phyloP scores from a whole-genome alignment of 257 asterid genomes.

The Jacaranda copaia region DNA sequence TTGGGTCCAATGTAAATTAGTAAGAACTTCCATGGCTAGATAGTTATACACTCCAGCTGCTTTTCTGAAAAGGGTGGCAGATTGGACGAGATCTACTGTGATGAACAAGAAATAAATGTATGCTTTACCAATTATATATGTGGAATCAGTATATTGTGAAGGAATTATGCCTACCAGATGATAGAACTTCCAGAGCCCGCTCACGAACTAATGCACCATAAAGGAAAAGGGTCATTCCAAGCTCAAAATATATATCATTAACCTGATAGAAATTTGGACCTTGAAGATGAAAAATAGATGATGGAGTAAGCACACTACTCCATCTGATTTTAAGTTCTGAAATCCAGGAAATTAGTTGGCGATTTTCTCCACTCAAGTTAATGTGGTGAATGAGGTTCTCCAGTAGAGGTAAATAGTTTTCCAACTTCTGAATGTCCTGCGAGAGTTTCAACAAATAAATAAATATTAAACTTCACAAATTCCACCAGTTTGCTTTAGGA shows the following conservation, averaged over 20 bases:
- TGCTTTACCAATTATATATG: not conserved
- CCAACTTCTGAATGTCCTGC: conserved; percentile 75
- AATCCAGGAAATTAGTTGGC: conserved; percentile 39
- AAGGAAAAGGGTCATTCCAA: conserved; percentile 60
- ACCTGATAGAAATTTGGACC: conserved; percentile 56
- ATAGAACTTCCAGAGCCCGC: conserved; percentile 57
- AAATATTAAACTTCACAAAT: conserved; percentile 17
- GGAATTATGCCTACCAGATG: conserved; percentile 46
- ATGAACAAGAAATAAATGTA: conserved; percentile 13
- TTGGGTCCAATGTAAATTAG: conserved; percentile 18
- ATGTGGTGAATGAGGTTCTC: conserved; percentile 57
- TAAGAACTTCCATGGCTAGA: conserved; percentile 52
- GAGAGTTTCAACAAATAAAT: conserved; percentile 24
- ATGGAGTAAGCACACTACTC: conserved; percentile 57
- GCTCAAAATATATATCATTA: conserved; percentile 54
- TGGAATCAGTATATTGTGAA: not conserved
- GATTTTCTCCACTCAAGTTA: conserved; percentile 25
- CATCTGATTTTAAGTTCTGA: conserved; percentile 62
- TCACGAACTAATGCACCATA: conserved; percentile 64
- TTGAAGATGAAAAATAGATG: conserved; percentile 43
- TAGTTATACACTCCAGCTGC: conserved; percentile 70
- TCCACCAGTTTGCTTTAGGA: not conserved
- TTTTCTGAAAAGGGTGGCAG: conserved; percentile 65
- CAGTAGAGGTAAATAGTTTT: conserved; percentile 63
- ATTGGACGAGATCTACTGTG: conserved; percentile 66